Percentiles rank a stretch among this genome's conserved stretches.
Evolutionary conservation across 768 basidiomycete genomes (phyloP).

Genomic region (Inosperma sp.): DNA sequence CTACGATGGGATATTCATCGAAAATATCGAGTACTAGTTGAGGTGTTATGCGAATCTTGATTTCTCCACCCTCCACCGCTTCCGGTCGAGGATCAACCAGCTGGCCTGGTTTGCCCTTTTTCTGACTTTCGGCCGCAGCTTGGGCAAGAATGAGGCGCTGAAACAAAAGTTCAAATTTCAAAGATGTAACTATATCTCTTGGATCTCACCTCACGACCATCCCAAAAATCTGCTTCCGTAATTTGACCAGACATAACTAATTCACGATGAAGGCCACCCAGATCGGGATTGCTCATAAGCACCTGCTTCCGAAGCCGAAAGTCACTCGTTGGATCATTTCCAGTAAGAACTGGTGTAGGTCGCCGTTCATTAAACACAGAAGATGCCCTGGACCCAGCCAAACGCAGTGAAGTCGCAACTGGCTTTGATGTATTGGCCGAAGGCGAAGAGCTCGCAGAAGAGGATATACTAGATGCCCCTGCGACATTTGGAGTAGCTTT

Average conservation of each 20-base stretch:
- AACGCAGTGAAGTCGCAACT: conserved; percentile 32
- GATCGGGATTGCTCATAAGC: conserved; percentile 69
- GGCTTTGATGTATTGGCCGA: conserved; percentile 17
- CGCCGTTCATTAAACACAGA: conserved; percentile 55
- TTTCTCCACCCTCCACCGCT: conserved; percentile 76
- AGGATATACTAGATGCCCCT: conserved; percentile 25
- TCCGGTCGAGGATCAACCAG: conserved; percentile 87
- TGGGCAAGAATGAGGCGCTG: conserved; percentile 77
- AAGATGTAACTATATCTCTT: conserved; percentile 9
- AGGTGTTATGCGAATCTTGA: conserved; percentile 86
- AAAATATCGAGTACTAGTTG: conserved; percentile 95
- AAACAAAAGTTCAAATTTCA: conserved; percentile 16
- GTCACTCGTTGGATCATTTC: conserved; percentile 58
- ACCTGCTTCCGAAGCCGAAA: conserved; percentile 77
- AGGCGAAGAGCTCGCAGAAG: conserved; percentile 31
- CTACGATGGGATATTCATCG: conserved; percentile 94
- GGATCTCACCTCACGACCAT: conserved; percentile 75
- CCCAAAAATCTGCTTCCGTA: conserved; percentile 95
- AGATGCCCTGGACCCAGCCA: conserved; percentile 54
- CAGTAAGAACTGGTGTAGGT: conserved; percentile 52
- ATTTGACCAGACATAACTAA: conserved; percentile 83
- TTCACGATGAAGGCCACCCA: conserved; percentile 79
- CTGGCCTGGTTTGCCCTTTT: conserved; percentile 78
- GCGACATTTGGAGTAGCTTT: conserved; percentile 15
- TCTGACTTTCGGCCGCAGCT: conserved; percentile 66